Evolutionary conservation across 495 filamentous ascomycete genomes (phyloP), one percentile per base, ranked within the genome.

Genomic region (Aspergillus incahuasiensis): DNA sequence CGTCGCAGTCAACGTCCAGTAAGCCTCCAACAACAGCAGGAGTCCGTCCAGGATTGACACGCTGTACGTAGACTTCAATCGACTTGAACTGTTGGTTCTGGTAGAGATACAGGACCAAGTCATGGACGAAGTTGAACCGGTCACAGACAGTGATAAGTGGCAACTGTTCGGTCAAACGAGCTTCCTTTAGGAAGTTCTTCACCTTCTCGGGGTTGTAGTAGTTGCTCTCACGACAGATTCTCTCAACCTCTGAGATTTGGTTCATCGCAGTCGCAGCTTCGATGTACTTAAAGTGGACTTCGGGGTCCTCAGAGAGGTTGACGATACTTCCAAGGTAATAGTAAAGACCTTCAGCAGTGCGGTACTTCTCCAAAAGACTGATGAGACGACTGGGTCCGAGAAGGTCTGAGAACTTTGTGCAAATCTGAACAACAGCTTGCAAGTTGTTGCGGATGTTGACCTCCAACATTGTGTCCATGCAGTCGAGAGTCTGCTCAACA

Each of bases 51-150:
- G 95, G 92, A 71, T 99, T 99, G 61, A 99, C 90, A 22, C 91
- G 88, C 78, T 99, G 95, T n/a, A 99, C 95, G 62, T 99, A 99
- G 47, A 95, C 86, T 74, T 99, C 95, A 60, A 99, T 99, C 13
- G 95, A 96, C 76, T 96, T 95, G 86, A 95, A 99, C 65, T 97
- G 95, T 71, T 97, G 94, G 74, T 96, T 96, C 73, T 96, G 91
- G 78, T 97, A 99, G 21, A 99, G 89, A 71, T 96, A 97, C 20
- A 97, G 81, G 22, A 99, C 89, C 63, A 99, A 69, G 68, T 99
- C 95, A 64, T 99, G 95, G 54, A 97, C 90, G 67, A 99, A 92
- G 76, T 97, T 95, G 81, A 95, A 96, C 16, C 92, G 90, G 63
- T 99, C 95, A 73, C 95, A 97, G 58, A 99, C 95, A 65, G 97